These are phyloP conservation scores for Polyporus arcularius DNA, from an alignment of 768 basidiomycete species.

Conservation along the genomic window DNA sequence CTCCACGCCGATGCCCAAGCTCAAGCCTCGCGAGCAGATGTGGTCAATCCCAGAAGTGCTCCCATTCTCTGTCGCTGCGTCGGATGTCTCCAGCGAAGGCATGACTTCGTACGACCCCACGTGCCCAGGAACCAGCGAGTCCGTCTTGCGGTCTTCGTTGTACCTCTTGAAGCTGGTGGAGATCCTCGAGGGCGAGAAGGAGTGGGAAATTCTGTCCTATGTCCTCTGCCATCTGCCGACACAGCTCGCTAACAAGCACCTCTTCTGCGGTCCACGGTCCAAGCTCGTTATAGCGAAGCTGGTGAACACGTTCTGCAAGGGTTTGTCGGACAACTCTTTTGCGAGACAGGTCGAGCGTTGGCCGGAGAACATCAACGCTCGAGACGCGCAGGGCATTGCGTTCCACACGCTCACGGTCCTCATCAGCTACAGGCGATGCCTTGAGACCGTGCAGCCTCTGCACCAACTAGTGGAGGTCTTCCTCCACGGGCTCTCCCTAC, in stretches of 20 bases:
- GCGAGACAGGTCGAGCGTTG: constrained; percentile 58
- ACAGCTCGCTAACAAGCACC: constrained; percentile 92
- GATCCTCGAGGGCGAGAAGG: constrained; percentile 73
- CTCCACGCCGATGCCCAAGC: constrained; percentile 8
- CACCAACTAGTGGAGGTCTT: constrained; percentile 77
- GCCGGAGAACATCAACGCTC: constrained; percentile 61
- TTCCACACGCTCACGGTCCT: constrained; percentile 88
- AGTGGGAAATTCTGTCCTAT: constrained; percentile 94
- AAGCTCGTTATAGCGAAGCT: constrained; percentile 62
- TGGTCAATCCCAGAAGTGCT: constrained; percentile 73
- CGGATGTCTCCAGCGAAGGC: constrained; percentile 66
- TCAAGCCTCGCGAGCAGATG: constrained; percentile 47
- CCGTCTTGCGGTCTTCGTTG: constrained; percentile 70
- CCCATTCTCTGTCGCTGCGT: constrained; percentile 53
- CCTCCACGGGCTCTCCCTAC: constrained; percentile 66
- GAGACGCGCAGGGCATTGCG: constrained; percentile 86
- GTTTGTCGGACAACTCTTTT: constrained; percentile 59
- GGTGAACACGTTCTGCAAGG: constrained; percentile 65
- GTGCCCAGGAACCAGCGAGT: constrained; percentile 37
- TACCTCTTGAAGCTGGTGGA: constrained; percentile 66
- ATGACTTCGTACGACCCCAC: constrained; percentile 65
- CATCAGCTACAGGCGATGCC: constrained; percentile 81
- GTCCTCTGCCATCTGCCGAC: constrained; percentile 87
- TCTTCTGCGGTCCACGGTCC: constrained; percentile 90
- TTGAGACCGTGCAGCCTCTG: constrained; percentile 58